A percentile compares a stretch with the other conserved stretches of the same genome.
Evolutionary conservation across 1,284 basidiomycete species (phyloP).

Genomic region (Apiotrichum mycotoxinovorans): DNA sequence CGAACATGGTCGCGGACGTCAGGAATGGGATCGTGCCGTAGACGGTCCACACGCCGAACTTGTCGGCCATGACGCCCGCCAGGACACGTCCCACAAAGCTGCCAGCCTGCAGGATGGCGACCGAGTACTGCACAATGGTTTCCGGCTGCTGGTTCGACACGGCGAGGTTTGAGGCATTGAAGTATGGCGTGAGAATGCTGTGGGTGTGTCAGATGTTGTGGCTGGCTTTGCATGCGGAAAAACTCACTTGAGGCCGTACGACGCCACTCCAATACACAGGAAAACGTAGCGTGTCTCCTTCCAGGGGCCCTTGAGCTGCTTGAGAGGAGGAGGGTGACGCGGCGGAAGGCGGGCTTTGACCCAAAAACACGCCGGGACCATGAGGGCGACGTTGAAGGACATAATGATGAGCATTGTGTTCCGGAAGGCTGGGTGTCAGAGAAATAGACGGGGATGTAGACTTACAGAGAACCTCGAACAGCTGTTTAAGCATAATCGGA

Average conservation of each 20-base stretch:
- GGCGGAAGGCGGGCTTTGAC: conserved; percentile 27
- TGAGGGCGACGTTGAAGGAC: conserved; percentile 20
- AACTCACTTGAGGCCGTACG: conserved; percentile 15
- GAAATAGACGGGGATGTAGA: not conserved
- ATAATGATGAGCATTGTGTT: conserved; percentile 27
- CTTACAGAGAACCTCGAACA: conserved; percentile 34
- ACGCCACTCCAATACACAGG: conserved; percentile 28
- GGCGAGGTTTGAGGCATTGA: conserved; percentile 14
- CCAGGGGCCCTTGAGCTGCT: conserved; percentile 25
- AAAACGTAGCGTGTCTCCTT: conserved; percentile 31
- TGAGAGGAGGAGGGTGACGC: conserved; percentile 15
- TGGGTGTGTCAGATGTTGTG: not conserved
- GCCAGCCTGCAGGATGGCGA: conserved; percentile 28
- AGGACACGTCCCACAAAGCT: conserved; percentile 24
- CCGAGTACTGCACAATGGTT: conserved; percentile 19
- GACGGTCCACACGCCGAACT: conserved; percentile 23
- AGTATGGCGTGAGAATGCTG: conserved; percentile 24
- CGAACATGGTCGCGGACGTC: conserved; percentile 19
- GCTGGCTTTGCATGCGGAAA: conserved; percentile 12
- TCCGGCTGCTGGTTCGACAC: conserved; percentile 9
- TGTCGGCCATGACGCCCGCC: conserved; percentile 25
- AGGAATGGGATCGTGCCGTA: conserved; percentile 20
- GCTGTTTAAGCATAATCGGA: conserved; percentile 39
- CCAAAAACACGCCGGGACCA: conserved; percentile 23
- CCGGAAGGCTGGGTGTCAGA: conserved; percentile 14